phyloP scores from a whole-genome alignment of 1,284 basidiomycete genomes.

The Ceratobasidium sp. region DNA sequence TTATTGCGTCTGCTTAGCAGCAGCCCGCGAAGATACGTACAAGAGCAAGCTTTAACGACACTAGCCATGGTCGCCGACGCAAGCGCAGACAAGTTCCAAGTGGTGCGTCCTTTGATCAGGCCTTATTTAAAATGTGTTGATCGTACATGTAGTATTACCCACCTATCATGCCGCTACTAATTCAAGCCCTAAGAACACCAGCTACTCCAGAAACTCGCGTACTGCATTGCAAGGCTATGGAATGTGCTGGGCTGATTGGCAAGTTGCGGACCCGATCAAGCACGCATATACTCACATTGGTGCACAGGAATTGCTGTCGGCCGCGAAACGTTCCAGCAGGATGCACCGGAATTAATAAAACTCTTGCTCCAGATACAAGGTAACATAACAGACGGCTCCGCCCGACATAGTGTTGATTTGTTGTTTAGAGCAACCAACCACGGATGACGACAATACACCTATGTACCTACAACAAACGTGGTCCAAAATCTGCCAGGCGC shows the following conservation, averaged over 20 bases:
- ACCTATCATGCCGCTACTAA: conserved; percentile 75
- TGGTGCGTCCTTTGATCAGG: conserved; percentile 43
- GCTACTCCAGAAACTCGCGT: conserved; percentile 68
- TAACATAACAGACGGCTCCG: conserved; percentile 44
- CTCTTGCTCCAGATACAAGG: conserved; percentile 80
- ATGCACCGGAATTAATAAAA: conserved; percentile 74
- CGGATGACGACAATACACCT: conserved; percentile 29
- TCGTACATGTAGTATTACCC: conserved; percentile 78
- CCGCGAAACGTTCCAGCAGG: conserved; percentile 73
- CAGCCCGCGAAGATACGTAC: conserved; percentile 63
- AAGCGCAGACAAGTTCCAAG: conserved; percentile 59
- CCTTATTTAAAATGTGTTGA: too few relatives aligned
- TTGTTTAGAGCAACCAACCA: conserved; percentile 20
- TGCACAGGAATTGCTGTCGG: conserved; percentile 78
- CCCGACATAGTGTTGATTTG: neutral
- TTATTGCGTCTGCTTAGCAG: conserved; percentile 66
- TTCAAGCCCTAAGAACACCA: conserved; percentile 75
- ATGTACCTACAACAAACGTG: conserved; percentile 57
- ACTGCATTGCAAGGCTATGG: conserved; percentile 80
- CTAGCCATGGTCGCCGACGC: conserved; percentile 85
- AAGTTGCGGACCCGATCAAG: conserved; percentile 40
- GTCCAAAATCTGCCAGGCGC: conserved; percentile 81
- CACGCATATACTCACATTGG: conserved; percentile 18
- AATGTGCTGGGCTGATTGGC: conserved; percentile 84
- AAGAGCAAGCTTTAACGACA: conserved; percentile 84